Evolutionary conservation across 768 basidiomycete genomes (phyloP).

Genomic region (Dictyophora rubrovolvata): DNA sequence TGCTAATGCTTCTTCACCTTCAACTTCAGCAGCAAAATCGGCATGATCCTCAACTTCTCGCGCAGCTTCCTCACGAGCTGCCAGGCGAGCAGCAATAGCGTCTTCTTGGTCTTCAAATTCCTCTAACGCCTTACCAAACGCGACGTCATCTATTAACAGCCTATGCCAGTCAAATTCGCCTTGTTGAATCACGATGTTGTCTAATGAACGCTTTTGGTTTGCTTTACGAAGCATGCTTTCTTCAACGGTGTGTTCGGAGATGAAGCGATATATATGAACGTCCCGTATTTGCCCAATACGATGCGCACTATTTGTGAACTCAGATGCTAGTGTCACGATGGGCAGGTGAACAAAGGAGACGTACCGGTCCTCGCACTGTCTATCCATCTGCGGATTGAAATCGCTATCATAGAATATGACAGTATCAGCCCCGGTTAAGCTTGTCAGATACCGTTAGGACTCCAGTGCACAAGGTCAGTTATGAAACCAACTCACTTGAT

Average conservation of each 20-base stretch:
- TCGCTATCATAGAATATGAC: slow-evolving; percentile 97
- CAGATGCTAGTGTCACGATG: too few relatives aligned
- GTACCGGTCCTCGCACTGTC: slow-evolving; percentile 89
- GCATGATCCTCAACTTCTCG: slow-evolving; percentile 71
- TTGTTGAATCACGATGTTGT: slow-evolving; percentile 84
- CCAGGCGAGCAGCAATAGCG: slow-evolving; percentile 67
- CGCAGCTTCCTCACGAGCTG: slow-evolving; percentile 60
- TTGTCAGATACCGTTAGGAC: slow-evolving; percentile 19
- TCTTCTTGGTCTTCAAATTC: slow-evolving; percentile 88
- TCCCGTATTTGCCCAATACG: slow-evolving; percentile 97
- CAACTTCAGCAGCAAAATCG: slow-evolving; percentile 58
- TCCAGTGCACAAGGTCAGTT: background rate
- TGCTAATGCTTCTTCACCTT: slow-evolving; percentile 13
- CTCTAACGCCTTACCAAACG: slow-evolving; percentile 64
- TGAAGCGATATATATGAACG: slow-evolving; percentile 93
- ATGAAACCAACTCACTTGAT: slow-evolving; percentile 63
- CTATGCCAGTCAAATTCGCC: slow-evolving; percentile 94
- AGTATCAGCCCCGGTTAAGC: slow-evolving; percentile 83
- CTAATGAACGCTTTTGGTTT: slow-evolving; percentile 92
- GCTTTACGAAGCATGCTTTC: slow-evolving; percentile 95
- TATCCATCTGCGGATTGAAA: slow-evolving; percentile 96
- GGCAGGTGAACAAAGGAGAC: slow-evolving; percentile 11
- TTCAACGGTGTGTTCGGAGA: slow-evolving; percentile 84
- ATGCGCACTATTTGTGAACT: slow-evolving; percentile 54
- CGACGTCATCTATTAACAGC: slow-evolving; percentile 43